phyloP scores from a whole-genome alignment of 2,329 filamentous ascomycete genomes.

The Fusarium sp. region DNA sequence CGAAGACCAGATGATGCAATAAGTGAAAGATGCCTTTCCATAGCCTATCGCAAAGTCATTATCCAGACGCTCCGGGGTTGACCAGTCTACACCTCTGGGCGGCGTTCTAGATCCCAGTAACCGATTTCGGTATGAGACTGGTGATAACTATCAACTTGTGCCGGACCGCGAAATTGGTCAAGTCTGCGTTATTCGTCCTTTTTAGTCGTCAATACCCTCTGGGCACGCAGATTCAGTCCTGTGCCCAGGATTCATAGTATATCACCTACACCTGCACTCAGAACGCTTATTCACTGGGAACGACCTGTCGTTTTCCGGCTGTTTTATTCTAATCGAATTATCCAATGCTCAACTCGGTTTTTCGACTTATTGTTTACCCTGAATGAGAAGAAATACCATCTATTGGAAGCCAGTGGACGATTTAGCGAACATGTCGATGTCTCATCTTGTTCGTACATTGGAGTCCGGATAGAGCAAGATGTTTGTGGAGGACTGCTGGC shows the following conservation, averaged over 20 bases:
- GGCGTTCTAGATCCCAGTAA: conserved; percentile 2
- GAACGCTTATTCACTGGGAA: neutral
- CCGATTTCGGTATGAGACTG: conserved; percentile 7
- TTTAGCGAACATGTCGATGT: conserved; percentile 7
- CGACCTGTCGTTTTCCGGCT: conserved; percentile 17
- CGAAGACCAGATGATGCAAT: conserved; percentile 59
- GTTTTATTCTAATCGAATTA: conserved; percentile 20
- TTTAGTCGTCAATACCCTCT: conserved; percentile 40
- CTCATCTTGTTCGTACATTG: neutral
- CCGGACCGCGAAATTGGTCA: conserved; percentile 32
- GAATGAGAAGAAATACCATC: neutral
- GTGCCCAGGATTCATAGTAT: conserved; percentile 33
- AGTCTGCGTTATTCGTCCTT: conserved; percentile 24
- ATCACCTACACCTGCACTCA: neutral
- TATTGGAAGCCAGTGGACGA: conserved; percentile 8
- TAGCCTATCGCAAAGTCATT: neutral
- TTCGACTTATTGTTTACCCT: neutral
- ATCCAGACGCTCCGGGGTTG: neutral
- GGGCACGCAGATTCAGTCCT: conserved; percentile 11
- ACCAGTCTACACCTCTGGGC: neutral
- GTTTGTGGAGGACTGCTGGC: conserved; percentile 12
- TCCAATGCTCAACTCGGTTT: conserved; percentile 9
- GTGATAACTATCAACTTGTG: conserved; percentile 26
- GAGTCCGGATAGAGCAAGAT: neutral
- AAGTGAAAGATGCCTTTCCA: conserved; percentile 7